phyloP scores from a whole-genome alignment of 768 basidiomycete genomes.

The Pulveroboletus ravenelii region DNA sequence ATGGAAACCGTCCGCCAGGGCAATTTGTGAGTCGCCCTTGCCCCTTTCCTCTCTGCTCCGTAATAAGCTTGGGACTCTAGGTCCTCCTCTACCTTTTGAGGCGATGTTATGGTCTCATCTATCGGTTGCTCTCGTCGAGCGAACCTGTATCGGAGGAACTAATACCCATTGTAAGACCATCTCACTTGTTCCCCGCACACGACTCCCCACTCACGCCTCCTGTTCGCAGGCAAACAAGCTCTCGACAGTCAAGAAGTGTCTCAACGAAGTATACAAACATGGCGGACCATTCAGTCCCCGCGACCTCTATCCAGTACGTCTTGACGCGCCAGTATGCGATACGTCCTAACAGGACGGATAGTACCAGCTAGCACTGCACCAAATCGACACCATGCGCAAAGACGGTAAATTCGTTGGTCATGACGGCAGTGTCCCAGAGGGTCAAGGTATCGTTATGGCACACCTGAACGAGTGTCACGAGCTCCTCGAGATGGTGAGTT shows the following conservation, averaged over 20 bases:
- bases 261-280: slow-evolving; percentile 93
- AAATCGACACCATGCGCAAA: slow-evolving; percentile 89
- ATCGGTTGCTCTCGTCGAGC: slow-evolving; percentile 86
- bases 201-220: background rate
- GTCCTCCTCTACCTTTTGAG: slow-evolving; percentile 89
- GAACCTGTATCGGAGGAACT: slow-evolving; percentile 98
- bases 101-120: slow-evolving; percentile 95
- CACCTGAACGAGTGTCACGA: slow-evolving; percentile 97
- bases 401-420: slow-evolving; percentile 91
- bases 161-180: slow-evolving; percentile 78
- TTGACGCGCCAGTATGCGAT: background rate
- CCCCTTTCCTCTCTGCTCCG: background rate
- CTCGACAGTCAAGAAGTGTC: slow-evolving; percentile 93
- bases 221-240: slow-evolving; percentile 84
- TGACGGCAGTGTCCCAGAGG: slow-evolving; percentile 90
- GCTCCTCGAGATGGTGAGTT: slow-evolving; percentile 82
- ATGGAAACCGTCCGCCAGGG: slow-evolving; percentile 86
- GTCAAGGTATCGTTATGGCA: slow-evolving; percentile 94
- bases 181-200: background rate
- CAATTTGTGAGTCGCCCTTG: slow-evolving; percentile 71
- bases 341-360: slow-evolving; percentile 26
- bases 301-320: slow-evolving; percentile 86
- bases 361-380: slow-evolving; percentile 93
- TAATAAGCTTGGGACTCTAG: slow-evolving; percentile 35
- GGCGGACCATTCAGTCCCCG: slow-evolving; percentile 90